These are phyloP conservation scores for Candolleomyces eurysporus DNA, from an alignment of 768 basidiomycete species.

Conservation along the genomic window DNA sequence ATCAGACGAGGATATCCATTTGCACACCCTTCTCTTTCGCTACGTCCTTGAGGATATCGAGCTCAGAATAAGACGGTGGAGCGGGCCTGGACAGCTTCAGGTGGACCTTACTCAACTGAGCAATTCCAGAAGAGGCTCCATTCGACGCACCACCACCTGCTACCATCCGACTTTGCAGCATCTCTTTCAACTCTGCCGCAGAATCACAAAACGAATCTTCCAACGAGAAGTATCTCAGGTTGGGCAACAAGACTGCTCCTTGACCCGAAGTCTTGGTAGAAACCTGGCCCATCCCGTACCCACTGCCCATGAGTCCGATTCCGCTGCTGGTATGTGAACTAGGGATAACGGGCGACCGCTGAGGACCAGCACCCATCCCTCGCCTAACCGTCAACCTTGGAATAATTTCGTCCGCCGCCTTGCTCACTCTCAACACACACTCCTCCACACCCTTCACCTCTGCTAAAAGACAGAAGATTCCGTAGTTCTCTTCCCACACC, in stretches of 20 bases:
- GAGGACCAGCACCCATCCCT: slow-evolving; percentile 2
- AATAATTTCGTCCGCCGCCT: slow-evolving; percentile 16
- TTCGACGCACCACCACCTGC: background rate
- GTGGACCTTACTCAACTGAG: slow-evolving; percentile 6
- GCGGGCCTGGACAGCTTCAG: slow-evolving; percentile 18
- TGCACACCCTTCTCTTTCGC: slow-evolving; percentile 12
- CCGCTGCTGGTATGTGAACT: background rate
- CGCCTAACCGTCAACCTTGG: slow-evolving; percentile 13
- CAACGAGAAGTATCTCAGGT: slow-evolving; percentile 1
- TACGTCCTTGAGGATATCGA: slow-evolving; percentile 12
- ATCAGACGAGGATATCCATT: background rate
- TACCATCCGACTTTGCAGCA: slow-evolving; percentile 6
- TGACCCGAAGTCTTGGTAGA: background rate
- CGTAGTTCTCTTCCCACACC: slow-evolving; percentile 20
- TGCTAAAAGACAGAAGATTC: slow-evolving; percentile 14
- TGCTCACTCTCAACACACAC: slow-evolving; percentile 15
- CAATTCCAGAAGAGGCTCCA: background rate
- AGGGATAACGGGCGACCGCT: slow-evolving; percentile 1
- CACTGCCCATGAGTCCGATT: slow-evolving; percentile 3
- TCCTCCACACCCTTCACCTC: slow-evolving; percentile 15
- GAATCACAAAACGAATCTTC: slow-evolving; percentile 6
- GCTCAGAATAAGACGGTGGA: slow-evolving; percentile 14
- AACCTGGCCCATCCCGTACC: background rate
- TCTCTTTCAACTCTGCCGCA: slow-evolving; percentile 1
- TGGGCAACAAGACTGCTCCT: slow-evolving; percentile 1